Evolutionary conservation across 495 filamentous ascomycete species (phyloP), one percentile per base, ranked within the genome.

Genomic region (Evernia prunastri): DNA sequence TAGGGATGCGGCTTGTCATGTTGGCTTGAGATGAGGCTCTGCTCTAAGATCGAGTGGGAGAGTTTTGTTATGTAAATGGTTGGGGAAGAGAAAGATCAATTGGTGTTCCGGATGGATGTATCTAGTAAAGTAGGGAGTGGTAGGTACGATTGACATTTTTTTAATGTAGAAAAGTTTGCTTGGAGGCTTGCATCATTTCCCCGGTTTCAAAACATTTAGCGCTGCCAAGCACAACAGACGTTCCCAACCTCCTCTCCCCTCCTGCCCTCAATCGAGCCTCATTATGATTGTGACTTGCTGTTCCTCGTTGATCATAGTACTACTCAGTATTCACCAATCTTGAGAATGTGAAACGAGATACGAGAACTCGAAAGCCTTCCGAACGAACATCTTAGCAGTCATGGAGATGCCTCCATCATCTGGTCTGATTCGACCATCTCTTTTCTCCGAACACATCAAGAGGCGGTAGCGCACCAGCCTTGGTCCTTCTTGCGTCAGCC

Each of bases 1-100:
- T 87, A 51, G 85, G 84, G 69, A 87, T 85, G 54, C 67, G 59
- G n/a, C 67, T 67, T 9, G 76, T 66, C 75, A 78, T 78, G 29
- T 51, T 65, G 61, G 37, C 13, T 43, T 47, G 25, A n/a, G 17
- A n/a, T n/a, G n/a, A n/a, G n/a, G n/a, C n/a, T n/a, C n/a, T n/a
- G 13, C 9, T 31, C 13, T 39, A 6, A n/a, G n/a, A n/a, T n/a
- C 9, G 0, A 63, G 57, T 8, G 17, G 40, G 2, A 47, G 7
- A n/a, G n/a, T n/a, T n/a, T n/a, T n/a, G n/a, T n/a, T n/a, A n/a
- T n/a, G n/a, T n/a, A n/a, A n/a, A n/a, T n/a, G n/a, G n/a, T n/a
- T n/a, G 5, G 20, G 9, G 27, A 40, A 20, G 7, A 9, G 20
- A 45, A 10, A 43, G 18, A 4, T 39, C 29, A 63, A 47, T 27